Percentiles rank a stretch among this genome's conserved stretches.
Evolutionary conservation across 1,139 yeast genomes (phyloP).

Genomic region (Nakaseomyces delphensis): DNA sequence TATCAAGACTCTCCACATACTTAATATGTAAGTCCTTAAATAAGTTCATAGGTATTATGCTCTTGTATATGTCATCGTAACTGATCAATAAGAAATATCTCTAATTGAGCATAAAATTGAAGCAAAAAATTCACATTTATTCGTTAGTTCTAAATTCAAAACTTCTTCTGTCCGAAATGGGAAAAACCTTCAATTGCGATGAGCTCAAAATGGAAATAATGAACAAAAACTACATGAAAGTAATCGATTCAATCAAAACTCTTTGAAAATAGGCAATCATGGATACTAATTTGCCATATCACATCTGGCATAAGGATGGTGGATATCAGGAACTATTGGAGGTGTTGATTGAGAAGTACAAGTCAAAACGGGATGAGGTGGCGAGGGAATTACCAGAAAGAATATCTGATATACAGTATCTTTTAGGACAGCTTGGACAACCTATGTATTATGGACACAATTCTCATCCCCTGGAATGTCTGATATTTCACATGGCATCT

Average conservation of each 20-base stretch:
- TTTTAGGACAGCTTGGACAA: neutral
- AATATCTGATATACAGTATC: neutral
- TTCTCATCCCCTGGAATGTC: neutral
- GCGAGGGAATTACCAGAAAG: neutral
- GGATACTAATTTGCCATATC: neutral
- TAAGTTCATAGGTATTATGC: slow-evolving; percentile 11
- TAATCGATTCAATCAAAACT: neutral
- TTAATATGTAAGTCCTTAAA: slow-evolving; percentile 42
- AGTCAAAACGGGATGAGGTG: neutral
- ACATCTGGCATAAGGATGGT: neutral
- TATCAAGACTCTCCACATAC: slow-evolving; percentile 45
- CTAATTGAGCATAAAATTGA: no score
- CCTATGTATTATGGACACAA: no score
- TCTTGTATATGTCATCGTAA: slow-evolving; percentile 1
- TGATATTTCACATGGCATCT: neutral
- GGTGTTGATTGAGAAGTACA: neutral
- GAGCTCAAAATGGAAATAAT: neutral
- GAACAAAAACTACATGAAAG: neutral
- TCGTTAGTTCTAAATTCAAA: no score
- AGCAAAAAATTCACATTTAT: no score
- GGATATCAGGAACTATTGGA: neutral
- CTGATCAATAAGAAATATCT: no score
- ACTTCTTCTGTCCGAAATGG: slow-evolving; percentile 1
- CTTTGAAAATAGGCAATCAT: neutral
- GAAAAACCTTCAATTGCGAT: neutral